phyloP scores from a whole-genome alignment of 768 basidiomycete species.

The Xerocomus brunneocitrinus region DNA sequence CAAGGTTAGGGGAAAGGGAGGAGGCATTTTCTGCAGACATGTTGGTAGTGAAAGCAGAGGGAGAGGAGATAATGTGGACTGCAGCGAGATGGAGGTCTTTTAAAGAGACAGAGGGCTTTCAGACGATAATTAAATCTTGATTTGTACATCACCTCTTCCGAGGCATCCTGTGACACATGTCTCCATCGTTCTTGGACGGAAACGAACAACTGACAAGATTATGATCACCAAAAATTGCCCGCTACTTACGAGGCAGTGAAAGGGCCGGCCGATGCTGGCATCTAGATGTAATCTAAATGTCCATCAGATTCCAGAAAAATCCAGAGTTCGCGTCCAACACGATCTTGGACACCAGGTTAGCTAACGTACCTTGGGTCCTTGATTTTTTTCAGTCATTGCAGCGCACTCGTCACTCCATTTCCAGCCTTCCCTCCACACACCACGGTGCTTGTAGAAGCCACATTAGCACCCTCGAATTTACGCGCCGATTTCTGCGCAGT shows the following conservation, averaged over 20 bases:
- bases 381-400: not conserved
- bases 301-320: slow-evolving; percentile 5
- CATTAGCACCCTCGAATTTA: not conserved
- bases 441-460: not conserved
- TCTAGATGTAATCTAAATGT: slow-evolving; percentile 5
- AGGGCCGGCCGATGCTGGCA: slow-evolving; percentile 3
- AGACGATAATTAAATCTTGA: slow-evolving; percentile 8
- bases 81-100: slow-evolving; percentile 10
- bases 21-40: slow-evolving; percentile 13
- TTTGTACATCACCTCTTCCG: slow-evolving; percentile 10
- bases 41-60: not conserved
- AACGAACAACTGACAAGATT: not conserved
- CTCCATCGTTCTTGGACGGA: not conserved
- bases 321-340: not conserved
- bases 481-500: not conserved
- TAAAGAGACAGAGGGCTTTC: slow-evolving; percentile 6
- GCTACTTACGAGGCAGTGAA: slow-evolving; percentile 11
- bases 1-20: slow-evolving; percentile 27
- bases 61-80: slow-evolving; percentile 7
- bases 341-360: not conserved
- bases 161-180: not conserved
- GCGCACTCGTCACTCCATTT: not conserved
- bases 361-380: not conserved
- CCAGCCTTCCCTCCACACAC: not conserved
- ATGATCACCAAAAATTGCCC: not conserved